Conservation (phyloP, 306 rosid species). For the Vigna nakashimae region DNA sequence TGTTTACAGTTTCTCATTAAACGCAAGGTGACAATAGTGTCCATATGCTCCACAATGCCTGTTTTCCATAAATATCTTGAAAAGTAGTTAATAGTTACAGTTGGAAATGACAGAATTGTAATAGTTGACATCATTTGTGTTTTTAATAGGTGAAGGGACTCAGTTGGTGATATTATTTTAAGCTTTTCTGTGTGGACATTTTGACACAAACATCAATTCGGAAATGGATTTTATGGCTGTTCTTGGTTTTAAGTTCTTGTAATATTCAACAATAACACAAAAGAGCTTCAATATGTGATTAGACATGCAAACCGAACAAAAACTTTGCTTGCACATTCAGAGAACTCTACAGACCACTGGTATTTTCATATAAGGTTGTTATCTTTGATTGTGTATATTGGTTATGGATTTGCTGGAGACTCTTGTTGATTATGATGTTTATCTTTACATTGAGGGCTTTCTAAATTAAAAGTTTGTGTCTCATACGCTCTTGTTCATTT, state of each 20-base stretch:
- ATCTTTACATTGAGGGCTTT: too few species aligned
- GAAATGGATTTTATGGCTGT: neutral
- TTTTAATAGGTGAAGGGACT: neutral
- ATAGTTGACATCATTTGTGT: neutral
- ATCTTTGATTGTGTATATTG: too few species aligned
- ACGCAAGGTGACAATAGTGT: too few species aligned
- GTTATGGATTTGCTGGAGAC: too few species aligned
- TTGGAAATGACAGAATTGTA: constrained; percentile 52
- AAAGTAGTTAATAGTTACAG: neutral
- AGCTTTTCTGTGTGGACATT: constrained; percentile 49
- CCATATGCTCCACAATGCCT: too few species aligned
- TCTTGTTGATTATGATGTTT: too few species aligned
- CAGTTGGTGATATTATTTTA: constrained; percentile 48
- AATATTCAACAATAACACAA: neutral
- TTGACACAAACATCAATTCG: neutral
- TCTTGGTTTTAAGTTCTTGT: neutral
- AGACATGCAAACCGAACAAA: constrained; percentile 3
- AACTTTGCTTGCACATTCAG: neutral
- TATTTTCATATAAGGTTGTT: too few species aligned
- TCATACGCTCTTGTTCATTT: too few species aligned
- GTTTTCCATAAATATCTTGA: too few species aligned
- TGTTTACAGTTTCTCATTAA: too few species aligned
- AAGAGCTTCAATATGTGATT: neutral
- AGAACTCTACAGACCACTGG: neutral
- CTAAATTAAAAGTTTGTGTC: too few species aligned